These are phyloP conservation scores for Lactifluus volemus DNA, from an alignment of 768 basidiomycete species.

Conservation along the genomic window DNA sequence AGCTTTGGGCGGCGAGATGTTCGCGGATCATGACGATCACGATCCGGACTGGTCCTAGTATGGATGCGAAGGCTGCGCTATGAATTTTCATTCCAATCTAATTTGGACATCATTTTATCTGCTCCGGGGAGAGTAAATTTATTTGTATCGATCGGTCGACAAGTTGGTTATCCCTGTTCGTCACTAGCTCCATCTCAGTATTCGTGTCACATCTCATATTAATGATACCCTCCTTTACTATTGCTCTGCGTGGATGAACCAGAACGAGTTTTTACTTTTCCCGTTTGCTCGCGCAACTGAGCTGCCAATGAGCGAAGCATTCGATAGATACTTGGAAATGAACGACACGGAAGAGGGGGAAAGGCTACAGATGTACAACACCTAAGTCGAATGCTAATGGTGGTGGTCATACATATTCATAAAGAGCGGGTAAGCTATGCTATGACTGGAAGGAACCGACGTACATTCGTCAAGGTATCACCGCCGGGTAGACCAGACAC, in stretches of 20 bases:
- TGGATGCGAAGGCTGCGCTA: neutral
- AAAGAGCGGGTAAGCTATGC: constrained; percentile 1
- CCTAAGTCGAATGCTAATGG: neutral
- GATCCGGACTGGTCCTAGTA: neutral
- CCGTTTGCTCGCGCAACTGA: neutral
- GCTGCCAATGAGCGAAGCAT: neutral
- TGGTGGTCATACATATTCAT: constrained; percentile 7
- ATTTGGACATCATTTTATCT: neutral
- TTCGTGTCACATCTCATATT: neutral
- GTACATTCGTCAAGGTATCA: constrained; percentile 1
- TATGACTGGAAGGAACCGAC: neutral
- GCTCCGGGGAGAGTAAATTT: neutral
- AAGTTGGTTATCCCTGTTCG: neutral
- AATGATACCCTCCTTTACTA: constrained; percentile 5
- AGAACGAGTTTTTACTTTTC: neutral
- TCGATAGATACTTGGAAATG: neutral
- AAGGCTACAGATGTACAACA: neutral
- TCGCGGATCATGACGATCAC: constrained; percentile 2
- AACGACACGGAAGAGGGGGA: neutral
- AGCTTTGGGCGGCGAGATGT: constrained; percentile 49
- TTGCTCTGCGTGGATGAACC: neutral
- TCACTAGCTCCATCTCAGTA: neutral
- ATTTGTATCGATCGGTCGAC: constrained; percentile 1
- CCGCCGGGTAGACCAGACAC: neutral
- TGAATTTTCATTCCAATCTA: neutral